Conservation (phyloP, 129 eudicot species). For the Artemisia annua region DNA sequence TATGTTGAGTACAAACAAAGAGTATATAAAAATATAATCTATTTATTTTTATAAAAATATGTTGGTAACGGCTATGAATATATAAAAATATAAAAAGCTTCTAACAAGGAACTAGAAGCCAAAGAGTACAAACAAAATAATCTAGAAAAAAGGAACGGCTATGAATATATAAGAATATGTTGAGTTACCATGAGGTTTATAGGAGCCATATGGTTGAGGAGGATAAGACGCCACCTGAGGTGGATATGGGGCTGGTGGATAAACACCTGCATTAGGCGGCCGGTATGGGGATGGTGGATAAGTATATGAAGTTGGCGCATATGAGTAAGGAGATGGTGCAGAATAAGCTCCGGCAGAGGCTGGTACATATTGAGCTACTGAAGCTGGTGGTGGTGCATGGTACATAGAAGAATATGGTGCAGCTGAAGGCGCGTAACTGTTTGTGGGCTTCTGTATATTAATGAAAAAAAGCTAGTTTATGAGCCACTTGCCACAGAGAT, state of each 20-base stretch:
- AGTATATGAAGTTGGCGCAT: constrained; percentile 32
- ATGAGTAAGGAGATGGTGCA: constrained; percentile 10
- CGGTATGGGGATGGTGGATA: constrained; percentile 54
- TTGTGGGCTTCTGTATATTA: constrained; percentile 52
- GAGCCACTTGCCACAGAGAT: background rate
- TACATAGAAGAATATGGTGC: too few relatives aligned
- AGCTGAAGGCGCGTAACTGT: too few relatives aligned
- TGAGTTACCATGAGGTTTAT: constrained; percentile 55
- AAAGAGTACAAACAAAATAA: too few relatives aligned
- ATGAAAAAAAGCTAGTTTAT: background rate
- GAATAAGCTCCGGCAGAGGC: constrained; percentile 14
- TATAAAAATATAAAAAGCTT: too few relatives aligned
- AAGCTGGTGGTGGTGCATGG: background rate
- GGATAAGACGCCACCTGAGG: constrained; percentile 54
- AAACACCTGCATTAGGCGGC: constrained; percentile 44
- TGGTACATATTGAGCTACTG: constrained; percentile 24
- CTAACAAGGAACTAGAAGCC: too few relatives aligned
- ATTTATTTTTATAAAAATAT: too few relatives aligned
- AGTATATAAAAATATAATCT: too few relatives aligned
- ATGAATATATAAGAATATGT: too few relatives aligned
- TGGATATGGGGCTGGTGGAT: constrained; percentile 48
- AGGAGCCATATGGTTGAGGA: constrained; percentile 23
- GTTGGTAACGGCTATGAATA: too few relatives aligned
- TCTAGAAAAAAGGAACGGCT: too few relatives aligned
- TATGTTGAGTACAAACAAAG: constrained; percentile 16